These are phyloP conservation scores for Pythium rishiriense DNA, from an alignment of 352 stramenopile species.

Conservation along the genomic window DNA sequence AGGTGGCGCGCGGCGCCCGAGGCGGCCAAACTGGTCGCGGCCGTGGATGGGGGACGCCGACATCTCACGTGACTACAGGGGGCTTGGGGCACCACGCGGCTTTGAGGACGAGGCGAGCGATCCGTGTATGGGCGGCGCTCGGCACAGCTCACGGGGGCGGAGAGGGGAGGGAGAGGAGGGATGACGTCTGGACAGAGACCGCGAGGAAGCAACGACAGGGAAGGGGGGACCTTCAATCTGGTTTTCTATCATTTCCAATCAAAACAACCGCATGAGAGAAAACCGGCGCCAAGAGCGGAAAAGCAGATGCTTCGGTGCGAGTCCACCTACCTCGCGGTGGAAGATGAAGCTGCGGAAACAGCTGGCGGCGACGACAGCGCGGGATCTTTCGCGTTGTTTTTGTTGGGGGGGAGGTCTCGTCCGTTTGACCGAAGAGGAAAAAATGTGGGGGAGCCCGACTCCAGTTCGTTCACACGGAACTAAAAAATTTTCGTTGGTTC, in stretches of 20 bases:
- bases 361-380: conserved; percentile 22
- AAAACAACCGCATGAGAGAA: conserved; percentile 6
- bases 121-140: not conserved
- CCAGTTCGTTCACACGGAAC: not conserved
- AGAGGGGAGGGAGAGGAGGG: not conserved
- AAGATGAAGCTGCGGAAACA: conserved; percentile 24
- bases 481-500: not conserved
- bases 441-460: not conserved
- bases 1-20: conserved; percentile 17
- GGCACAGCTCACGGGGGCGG: not conserved
- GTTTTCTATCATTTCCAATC: conserved; percentile 25
- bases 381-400: conserved; percentile 20
- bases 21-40: conserved; percentile 17
- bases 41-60: conserved; percentile 24
- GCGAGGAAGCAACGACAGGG: conserved; percentile 1
- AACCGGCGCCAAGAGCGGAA: not conserved
- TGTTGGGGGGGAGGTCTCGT: not conserved
- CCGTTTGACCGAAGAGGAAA: not conserved
- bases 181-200: conserved; percentile 12
- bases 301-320: conserved; percentile 19
- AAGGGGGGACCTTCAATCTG: conserved; percentile 21
- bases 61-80: not conserved
- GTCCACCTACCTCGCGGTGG: conserved; percentile 8
- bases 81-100: not conserved
- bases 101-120: conserved; percentile 14